Evolutionary conservation across 306 rosid genomes (phyloP), one percentile per base, ranked within the genome.

Genomic region (Arachis stenosperma): DNA sequence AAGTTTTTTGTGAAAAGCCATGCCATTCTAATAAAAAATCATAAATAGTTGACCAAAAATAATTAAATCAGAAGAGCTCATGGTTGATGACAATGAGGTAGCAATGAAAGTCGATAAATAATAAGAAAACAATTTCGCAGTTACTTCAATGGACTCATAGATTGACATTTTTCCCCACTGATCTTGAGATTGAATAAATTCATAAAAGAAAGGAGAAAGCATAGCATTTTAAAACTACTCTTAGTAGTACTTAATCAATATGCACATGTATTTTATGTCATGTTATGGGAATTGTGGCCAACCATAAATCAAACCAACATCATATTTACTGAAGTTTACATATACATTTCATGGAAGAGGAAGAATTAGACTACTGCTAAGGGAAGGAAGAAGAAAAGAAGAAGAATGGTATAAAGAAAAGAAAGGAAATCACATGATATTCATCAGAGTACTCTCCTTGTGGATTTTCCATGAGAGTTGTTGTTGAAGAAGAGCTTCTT

Each of bases 401-500:
- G 2, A 9, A 48, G 42, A 39, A 48, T 55, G 39, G 8, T 33
- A 3, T 10, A 8, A 12, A 14, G 61, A 46, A 71, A 56, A 3
- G 6, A 65, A 15, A 63, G 17, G 59, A 65, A 71, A 58, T 22
- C 54, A 52, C 27, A 22, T 22, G 27, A 22, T 22, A 22, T 22
- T 22, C 27, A 72, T 27, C 67, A 81, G 1, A 22, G 36, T 8
- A 69, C 29, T 57, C 67, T 70, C 37, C 52, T 74, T 61, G 53
- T 84, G 63, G 70, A 44, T 61, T 74, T 84, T 55, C 73, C 66
- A 6, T 81, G 81, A 67, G 79, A 76, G 36, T 46, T 78, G 29
- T 46, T 78, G 29, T 72, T 87, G 33, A 73, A 41, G 46, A 77
- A 73, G 72, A 88, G 61, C 59, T 83, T 88, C 82, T 79, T 85